Base-by-base conservation (phyloP, 495 filamentous ascomycete genomes). In the Arthonia radiata region DNA sequence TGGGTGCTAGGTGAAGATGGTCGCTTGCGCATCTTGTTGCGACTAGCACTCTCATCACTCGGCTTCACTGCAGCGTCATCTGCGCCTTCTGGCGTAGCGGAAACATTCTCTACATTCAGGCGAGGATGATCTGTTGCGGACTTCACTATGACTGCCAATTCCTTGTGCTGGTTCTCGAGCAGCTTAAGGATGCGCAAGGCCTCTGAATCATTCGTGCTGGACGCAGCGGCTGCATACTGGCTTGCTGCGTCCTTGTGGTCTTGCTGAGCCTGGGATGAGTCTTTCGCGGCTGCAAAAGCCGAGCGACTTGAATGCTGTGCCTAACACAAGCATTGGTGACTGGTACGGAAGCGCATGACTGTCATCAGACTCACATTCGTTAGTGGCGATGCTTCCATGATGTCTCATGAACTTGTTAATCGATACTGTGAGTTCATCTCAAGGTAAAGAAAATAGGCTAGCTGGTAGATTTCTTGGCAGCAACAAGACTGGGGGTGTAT, bases 231-330 rank as follows among this genome's bases (percentile, higher is more conserved):
- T 25, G 80, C 67, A 48, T 91, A 94, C 38, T 92, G 76, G 27
- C 69, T 73, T 2, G 86, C 86, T 13, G 86, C 86, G 19, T 78
- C 58, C 31, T 82, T 69, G 53, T 94, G 82, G 41, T 90, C 74
- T 37, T 72, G 32, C 76, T 72, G 10, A 83, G 81, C 3, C 71
- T 71, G 12, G 74, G 72, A 35, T 81, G 73, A 7, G 71, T 56
- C 17, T 68, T 67, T 34, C 71, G 67, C 29, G 71, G 72, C 32
- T 78, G 3, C 12, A 11, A 6, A 15, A 26, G 8, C 13, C 13
- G 13, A 9, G 25, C 8, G 25, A 15, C 9, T 9, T 26, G 25
- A 8, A 26, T 12, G 13, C 13, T 10, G 10, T 26, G 25, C 13
- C 17, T 10, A 9, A 15, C 13, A 12, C 13, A 12, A 15, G 13